These are phyloP conservation scores for Pholiota conissans DNA, from an alignment of 768 basidiomycete species.

Conservation along the genomic window DNA sequence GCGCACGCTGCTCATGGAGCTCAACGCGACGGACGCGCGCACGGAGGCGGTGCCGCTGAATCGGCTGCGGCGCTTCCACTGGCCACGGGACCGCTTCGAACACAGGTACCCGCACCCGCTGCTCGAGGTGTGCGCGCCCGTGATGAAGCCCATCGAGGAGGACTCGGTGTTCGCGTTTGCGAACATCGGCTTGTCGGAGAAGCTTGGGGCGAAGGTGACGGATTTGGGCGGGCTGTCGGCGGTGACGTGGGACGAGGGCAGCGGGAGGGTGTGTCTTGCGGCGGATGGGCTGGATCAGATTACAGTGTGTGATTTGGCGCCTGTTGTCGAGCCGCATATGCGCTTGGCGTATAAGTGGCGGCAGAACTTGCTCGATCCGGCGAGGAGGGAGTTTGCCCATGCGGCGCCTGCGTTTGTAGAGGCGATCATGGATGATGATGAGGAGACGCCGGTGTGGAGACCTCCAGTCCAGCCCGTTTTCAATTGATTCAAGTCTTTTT, in stretches of 20 bases:
- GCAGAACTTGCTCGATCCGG: slow-evolving; percentile 1
- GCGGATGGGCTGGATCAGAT: slow-evolving; percentile 15
- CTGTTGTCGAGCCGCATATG: slow-evolving; percentile 18
- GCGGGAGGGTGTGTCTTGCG: slow-evolving; percentile 45
- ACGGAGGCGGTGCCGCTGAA: slow-evolving; percentile 33
- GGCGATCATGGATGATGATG: too few relatives aligned
- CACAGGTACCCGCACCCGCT: slow-evolving; percentile 10
- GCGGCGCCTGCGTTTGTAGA: too few relatives aligned
- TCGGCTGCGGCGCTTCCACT: slow-evolving; percentile 39
- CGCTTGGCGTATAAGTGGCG: slow-evolving; percentile 19
- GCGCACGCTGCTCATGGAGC: slow-evolving; percentile 42
- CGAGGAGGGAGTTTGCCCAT: too few relatives aligned
- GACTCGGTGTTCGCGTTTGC: slow-evolving; percentile 12
- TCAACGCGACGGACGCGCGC: slow-evolving; percentile 20
- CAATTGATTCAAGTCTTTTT: too few relatives aligned
- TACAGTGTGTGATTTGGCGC: slow-evolving; percentile 14
- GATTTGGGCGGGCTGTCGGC: slow-evolving; percentile 36
- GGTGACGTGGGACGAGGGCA: slow-evolving; percentile 66
- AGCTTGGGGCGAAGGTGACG: slow-evolving; percentile 19
- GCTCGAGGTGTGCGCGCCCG: slow-evolving; percentile 16
- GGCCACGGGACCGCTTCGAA: slow-evolving; percentile 25
- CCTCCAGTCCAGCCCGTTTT: too few relatives aligned
- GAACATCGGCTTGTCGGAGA: slow-evolving; percentile 15
- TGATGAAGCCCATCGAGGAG: slow-evolving; percentile 11
- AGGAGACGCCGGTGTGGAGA: too few relatives aligned